Evolutionary conservation across 768 basidiomycete genomes (phyloP).

Genomic region (Pleurotus giganteus): DNA sequence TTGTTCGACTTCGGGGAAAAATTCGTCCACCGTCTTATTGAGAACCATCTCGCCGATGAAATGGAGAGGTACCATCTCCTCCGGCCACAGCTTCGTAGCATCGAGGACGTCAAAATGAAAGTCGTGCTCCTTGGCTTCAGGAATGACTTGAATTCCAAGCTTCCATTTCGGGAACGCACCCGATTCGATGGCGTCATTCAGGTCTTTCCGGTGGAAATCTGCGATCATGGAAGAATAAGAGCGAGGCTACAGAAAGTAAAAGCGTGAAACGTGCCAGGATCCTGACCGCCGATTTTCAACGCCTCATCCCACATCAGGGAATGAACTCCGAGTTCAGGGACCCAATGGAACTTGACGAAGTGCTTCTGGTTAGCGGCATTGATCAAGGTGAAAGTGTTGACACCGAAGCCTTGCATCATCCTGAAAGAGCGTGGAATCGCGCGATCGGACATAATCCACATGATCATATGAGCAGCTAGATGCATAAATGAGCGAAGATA

Average conservation of each 20-base stretch:
- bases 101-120: slow-evolving; percentile 90
- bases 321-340: slow-evolving; percentile 79
- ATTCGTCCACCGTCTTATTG: slow-evolving; percentile 65
- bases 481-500: not conserved
- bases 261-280: slow-evolving; percentile 52
- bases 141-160: slow-evolving; percentile 71
- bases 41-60: slow-evolving; percentile 75
- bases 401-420: slow-evolving; percentile 89
- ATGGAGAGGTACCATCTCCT: slow-evolving; percentile 75
- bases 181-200: slow-evolving; percentile 76
- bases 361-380: slow-evolving; percentile 63
- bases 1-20: slow-evolving; percentile 86
- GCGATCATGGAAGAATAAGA: not conserved
- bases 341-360: slow-evolving; percentile 90
- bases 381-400: slow-evolving; percentile 80
- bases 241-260: not conserved
- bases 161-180: slow-evolving; percentile 77
- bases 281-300: slow-evolving; percentile 77
- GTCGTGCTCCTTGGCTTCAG: slow-evolving; percentile 69
- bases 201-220: slow-evolving; percentile 87
- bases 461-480: slow-evolving; percentile 66
- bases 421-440: slow-evolving; percentile 80
- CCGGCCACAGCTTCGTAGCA: slow-evolving; percentile 84
- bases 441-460: slow-evolving; percentile 88
- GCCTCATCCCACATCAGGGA: slow-evolving; percentile 89